Base-by-base conservation (phyloP, 441 rosid genomes). In the Adansonia madagascariensis region DNA sequence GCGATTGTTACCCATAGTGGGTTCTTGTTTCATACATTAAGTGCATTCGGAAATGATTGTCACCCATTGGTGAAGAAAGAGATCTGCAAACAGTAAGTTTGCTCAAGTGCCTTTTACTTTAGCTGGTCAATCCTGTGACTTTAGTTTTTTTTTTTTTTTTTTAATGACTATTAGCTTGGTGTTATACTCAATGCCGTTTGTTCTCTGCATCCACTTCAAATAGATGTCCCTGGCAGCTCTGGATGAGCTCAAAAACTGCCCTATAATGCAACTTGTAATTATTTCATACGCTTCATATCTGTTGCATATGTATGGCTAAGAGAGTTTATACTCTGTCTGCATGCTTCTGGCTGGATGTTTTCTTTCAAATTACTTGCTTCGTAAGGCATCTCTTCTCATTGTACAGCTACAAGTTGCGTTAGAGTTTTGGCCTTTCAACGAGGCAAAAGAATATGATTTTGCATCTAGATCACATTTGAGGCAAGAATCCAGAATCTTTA, bases 1-100 rank as follows among this genome's bases (percentile, higher is more conserved):
- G 99, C 97, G 17, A 84, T 96, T 73, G 98, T 96, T 77, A 96
- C 99, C 50, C 99, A 96, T 76, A 91, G 98, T 43, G 97, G 98
- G 52, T 92, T 96, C 87, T 87, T 96, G 91, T 85, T 80, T 82
- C 99, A 92, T 77, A 88, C 97, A 27, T 82, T 96, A 71, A 84
- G 80, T 77, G 87, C 91, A 56, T 85, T 88, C 61, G 96, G 97
- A 78, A 85, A 83, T 72, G 99, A 94, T 77, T 94, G 96, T 49
- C 94, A 89, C 66, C 96, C 97, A 7, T 80, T 77, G 50, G 86
- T 96, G 77, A 94, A 90, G 81, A 84, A 88, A 66, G 98, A 96
- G 78, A 94, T 96, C 47, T 78, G 89, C 83, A 79, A 83, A 80
- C 92, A 86, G 99, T 91, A 83, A 88, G 91, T 76, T 50, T 76